phyloP scores from a whole-genome alignment of 2,329 filamentous ascomycete genomes.

The Aspergillus caelatus region DNA sequence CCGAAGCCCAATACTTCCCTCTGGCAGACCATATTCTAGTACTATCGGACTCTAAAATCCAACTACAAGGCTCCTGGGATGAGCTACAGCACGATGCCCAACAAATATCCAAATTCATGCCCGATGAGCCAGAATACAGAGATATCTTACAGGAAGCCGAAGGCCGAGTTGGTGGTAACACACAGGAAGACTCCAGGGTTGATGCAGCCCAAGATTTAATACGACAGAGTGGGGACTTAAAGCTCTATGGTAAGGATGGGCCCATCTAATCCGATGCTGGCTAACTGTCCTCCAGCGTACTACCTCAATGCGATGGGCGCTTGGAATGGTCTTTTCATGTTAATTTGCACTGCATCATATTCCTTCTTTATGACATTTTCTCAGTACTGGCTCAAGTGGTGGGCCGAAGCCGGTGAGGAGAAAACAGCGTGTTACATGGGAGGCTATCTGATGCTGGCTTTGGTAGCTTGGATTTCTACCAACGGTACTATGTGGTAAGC shows the following conservation, averaged over 20 bases:
- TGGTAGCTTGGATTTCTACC: background rate
- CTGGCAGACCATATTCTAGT: background rate
- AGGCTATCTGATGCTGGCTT: background rate
- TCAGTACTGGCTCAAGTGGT: background rate
- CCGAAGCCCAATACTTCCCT: background rate
- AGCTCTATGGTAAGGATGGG: background rate
- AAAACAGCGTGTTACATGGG: background rate
- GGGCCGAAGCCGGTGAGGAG: background rate
- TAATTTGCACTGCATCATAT: background rate
- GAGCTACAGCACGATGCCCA: background rate
- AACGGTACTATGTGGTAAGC: background rate
- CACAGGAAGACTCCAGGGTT: no score
- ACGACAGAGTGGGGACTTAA: background rate
- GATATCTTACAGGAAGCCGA: no score
- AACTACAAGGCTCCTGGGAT: background rate
- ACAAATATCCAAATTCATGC: background rate
- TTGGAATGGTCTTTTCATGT: background rate
- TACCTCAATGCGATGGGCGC: background rate
- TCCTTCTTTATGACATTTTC: conserved; percentile 7
- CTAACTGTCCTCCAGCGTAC: background rate
- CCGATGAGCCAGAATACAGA: background rate
- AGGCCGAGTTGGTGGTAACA: background rate
- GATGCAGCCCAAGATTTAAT: background rate
- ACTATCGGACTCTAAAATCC: background rate
- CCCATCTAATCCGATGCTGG: no score